Evolutionary conservation across 805 yeast genomes (phyloP).

Genomic region (Saccharomycopsis sp.): DNA sequence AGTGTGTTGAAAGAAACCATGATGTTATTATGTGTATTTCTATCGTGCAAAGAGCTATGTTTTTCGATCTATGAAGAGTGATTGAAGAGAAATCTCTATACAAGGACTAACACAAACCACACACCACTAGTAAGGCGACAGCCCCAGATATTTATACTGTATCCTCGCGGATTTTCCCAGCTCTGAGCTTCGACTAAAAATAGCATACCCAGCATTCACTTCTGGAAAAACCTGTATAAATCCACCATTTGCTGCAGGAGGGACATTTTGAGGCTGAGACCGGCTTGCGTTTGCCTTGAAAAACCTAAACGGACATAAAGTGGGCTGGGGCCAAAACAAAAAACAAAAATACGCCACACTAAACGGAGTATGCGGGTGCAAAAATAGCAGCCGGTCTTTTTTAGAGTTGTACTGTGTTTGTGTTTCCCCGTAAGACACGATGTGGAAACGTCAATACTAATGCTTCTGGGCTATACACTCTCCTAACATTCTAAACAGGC

Average conservation of each 20-base stretch:
- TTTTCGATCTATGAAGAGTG: not conserved
- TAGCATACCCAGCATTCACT: not conserved
- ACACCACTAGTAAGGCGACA: not conserved
- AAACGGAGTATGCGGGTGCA: not conserved
- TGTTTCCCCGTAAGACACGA: not conserved
- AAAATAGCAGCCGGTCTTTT: not conserved
- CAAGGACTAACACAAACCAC: not conserved
- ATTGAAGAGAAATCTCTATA: not conserved
- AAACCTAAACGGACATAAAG: not conserved
- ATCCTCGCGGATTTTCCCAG: not conserved
- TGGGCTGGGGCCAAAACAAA: not conserved
- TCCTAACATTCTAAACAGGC: not conserved
- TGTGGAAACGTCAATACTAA: not conserved
- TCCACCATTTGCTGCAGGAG: not conserved
- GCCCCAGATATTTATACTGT: not conserved
- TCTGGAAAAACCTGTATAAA: not conserved
- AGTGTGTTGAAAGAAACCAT: slow-evolving; percentile 1
- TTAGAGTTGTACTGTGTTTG: not conserved
- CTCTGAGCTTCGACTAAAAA: not conserved
- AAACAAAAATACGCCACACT: not conserved
- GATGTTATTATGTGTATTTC: not conserved
- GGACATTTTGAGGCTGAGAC: not conserved
- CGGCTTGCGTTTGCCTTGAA: not conserved
- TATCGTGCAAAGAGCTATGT: not conserved
- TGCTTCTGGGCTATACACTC: not conserved